Base-by-base conservation (phyloP, 768 basidiomycete genomes). In the Phylloporus sp. region DNA sequence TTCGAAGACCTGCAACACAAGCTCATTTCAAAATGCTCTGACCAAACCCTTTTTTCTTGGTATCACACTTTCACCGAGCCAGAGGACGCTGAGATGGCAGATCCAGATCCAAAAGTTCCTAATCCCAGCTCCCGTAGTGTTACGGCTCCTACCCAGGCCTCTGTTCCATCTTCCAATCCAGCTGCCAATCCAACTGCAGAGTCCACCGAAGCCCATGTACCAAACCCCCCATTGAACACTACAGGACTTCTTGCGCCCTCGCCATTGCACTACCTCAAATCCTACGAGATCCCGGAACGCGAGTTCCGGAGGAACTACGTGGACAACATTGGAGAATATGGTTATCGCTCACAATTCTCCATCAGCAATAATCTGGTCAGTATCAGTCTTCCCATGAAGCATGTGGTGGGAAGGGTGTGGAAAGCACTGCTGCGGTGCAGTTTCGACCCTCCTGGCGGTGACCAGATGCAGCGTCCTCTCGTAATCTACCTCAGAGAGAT, bases 21-120 rank as follows among this genome's bases (percentile, higher is more conserved):
- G 42, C 47, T 67, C 45, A 56, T 69, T n/a, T 18, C 27, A 2
- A 63, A 40, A 35, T 56, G 27, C 20, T 39, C 52, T 5, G 66
- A 67, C 28, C 65, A 67, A 31, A 64, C 60, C 5, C 56, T 69
- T 39, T 67, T 67, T 16, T 52, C 65, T 27, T 67, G 65, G 67
- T 62, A 42, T 24, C 58, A 53, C 35, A 49, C 20, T 3, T 9
- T 41, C 44, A 46, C 26, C 20, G 40, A 23, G 2, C 31, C 44
- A 12, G 50, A 57, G 7, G 62, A 65, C 7, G 27, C 45, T 18
- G 54, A 53, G 42, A 63, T 50, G 54, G 24, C 4, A 16, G 49
- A 59, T 5, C 27, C 31, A 22, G 34, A 32, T 16, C 18, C 32
- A 6, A n/a, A n/a, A n/a, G n/a, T 5, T 26, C 16, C 39, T 13